Conservation (phyloP, 768 basidiomycete species). For the Lentinus brumalis region DNA sequence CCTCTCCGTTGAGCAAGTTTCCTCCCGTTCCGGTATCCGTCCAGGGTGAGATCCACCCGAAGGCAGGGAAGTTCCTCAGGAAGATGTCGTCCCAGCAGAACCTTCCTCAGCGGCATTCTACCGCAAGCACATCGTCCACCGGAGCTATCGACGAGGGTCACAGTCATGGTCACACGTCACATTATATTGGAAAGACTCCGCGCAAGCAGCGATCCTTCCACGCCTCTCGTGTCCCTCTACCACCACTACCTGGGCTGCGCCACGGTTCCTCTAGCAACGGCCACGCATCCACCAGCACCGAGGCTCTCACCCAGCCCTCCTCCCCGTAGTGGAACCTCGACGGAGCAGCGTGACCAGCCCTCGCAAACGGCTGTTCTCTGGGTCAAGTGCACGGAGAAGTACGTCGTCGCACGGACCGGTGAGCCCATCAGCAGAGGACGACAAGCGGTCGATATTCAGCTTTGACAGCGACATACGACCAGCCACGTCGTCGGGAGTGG, state of each 20-base stretch:
- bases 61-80: conserved; percentile 18
- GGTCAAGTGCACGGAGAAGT: conserved; percentile 50
- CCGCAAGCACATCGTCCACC: conserved; percentile 34
- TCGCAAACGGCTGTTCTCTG: conserved; percentile 67
- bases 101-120: conserved; percentile 35
- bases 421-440: conserved; percentile 46
- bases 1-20: conserved; percentile 19
- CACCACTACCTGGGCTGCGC: conserved; percentile 43
- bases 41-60: conserved; percentile 10
- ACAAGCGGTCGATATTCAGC: conserved; percentile 57
- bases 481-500: conserved; percentile 18
- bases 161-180: not conserved
- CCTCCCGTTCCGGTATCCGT: conserved; percentile 16
- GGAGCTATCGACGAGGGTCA: conserved; percentile 11
- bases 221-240: conserved; percentile 55
- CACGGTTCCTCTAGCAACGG: conserved; percentile 26
- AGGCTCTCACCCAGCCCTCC: conserved; percentile 14
- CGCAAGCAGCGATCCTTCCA: conserved; percentile 68
- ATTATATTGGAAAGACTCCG: conserved; percentile 22
- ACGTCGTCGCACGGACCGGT: conserved; percentile 46
- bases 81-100: conserved; percentile 53
- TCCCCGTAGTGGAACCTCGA: conserved; percentile 17
- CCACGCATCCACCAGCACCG: conserved; percentile 15
- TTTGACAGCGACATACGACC: conserved; percentile 37
- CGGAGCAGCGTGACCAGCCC: conserved; percentile 20